Conservation (phyloP, 495 filamentous ascomycete genomes). For the Aspergillus indologenus region DNA sequence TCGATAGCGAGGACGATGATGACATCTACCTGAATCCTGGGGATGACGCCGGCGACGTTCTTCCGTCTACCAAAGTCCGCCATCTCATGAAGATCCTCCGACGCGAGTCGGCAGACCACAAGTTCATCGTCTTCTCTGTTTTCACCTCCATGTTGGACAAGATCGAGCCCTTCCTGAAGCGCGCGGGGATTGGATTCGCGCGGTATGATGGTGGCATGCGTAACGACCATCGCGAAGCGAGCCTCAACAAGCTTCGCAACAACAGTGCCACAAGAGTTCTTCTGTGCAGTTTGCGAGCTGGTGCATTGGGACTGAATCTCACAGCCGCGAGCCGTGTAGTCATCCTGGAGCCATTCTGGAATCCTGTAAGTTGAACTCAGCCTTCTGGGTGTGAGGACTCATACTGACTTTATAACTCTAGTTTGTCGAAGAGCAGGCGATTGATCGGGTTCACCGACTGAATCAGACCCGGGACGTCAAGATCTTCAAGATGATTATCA, state of each 20-base stretch:
- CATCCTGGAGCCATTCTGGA: slow-evolving; percentile 98
- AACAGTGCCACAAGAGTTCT: slow-evolving; percentile 71
- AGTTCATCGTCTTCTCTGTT: slow-evolving; percentile 97
- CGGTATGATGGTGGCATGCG: slow-evolving; percentile 96
- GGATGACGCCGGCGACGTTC: slow-evolving; percentile 48
- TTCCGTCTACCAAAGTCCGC: slow-evolving; percentile 86
- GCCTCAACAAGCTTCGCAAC: slow-evolving; percentile 70
- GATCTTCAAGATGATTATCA: slow-evolving; percentile 89
- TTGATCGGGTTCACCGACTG: slow-evolving; percentile 94
- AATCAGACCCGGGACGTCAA: slow-evolving; percentile 92
- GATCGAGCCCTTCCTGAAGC: slow-evolving; percentile 82
- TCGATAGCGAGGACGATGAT: slow-evolving; percentile 30
- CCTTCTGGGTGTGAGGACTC: neutral
- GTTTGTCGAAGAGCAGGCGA: slow-evolving; percentile 98
- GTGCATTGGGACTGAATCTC: slow-evolving; percentile 87
- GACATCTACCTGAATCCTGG: slow-evolving; percentile 42
- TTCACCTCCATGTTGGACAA: slow-evolving; percentile 98
- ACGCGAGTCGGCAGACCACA: slow-evolving; percentile 72
- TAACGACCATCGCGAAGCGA: slow-evolving; percentile 88
- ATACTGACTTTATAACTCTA: slow-evolving; percentile 32
- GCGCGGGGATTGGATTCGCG: slow-evolving; percentile 69
- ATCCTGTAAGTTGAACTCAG: slow-evolving; percentile 61
- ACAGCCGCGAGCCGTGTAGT: slow-evolving; percentile 91
- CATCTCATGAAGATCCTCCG: slow-evolving; percentile 77
- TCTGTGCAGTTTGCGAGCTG: slow-evolving; percentile 90